phyloP scores from a whole-genome alignment of 768 basidiomycete genomes.

The Tubosaeta sp. region DNA sequence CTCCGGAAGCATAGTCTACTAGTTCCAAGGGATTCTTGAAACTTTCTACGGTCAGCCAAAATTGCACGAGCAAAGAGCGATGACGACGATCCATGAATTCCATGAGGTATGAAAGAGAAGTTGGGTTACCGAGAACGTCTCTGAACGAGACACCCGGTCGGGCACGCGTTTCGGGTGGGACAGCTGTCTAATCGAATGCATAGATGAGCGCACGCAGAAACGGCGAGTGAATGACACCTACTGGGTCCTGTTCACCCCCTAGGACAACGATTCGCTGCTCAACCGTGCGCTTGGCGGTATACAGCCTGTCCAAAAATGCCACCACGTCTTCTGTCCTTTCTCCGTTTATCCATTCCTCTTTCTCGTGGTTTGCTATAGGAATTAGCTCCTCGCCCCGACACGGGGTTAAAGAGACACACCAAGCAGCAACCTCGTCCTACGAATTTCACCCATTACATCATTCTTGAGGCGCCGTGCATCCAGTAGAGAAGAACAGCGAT shows the following conservation, averaged over 20 bases:
- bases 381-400: slow-evolving; percentile 1
- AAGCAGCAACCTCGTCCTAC: slow-evolving; percentile 69
- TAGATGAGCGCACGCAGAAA: slow-evolving; percentile 1
- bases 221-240: slow-evolving; percentile 27
- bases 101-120: slow-evolving; percentile 92
- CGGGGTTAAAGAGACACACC: slow-evolving; percentile 39
- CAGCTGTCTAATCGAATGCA: slow-evolving; percentile 32
- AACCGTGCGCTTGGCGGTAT: slow-evolving; percentile 82
- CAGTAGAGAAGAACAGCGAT: slow-evolving; percentile 71
- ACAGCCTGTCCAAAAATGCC: slow-evolving; percentile 82
- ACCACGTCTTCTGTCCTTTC: slow-evolving; percentile 82
- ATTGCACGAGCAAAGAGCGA: slow-evolving; percentile 84
- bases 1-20: slow-evolving; percentile 57
- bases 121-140: slow-evolving; percentile 83
- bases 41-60: slow-evolving; percentile 96
- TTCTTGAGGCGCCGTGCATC: slow-evolving; percentile 90
- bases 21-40: slow-evolving; percentile 96
- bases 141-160: slow-evolving; percentile 59
- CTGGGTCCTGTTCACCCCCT: slow-evolving; percentile 65
- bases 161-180: slow-evolving; percentile 39
- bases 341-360: slow-evolving; percentile 85
- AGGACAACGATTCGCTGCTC: slow-evolving; percentile 82
- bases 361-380: slow-evolving; percentile 70
- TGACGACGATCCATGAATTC: slow-evolving; percentile 95
- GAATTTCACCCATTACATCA: slow-evolving; percentile 88